Base-by-base conservation (phyloP, 441 rosid genomes). In the Metrosideros polymorpha region DNA sequence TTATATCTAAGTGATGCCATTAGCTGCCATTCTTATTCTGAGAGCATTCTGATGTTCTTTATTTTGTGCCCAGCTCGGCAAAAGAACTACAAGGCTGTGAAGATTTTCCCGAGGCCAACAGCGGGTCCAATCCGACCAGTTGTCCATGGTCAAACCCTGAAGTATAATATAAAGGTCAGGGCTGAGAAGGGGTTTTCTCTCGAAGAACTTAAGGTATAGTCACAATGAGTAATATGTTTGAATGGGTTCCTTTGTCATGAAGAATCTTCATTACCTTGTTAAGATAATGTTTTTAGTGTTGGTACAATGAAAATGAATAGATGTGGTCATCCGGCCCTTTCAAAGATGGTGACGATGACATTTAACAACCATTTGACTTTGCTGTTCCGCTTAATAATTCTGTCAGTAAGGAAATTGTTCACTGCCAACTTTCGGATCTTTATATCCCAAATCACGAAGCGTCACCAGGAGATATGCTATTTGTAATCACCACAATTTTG, bases 401-500 rank as follows among this genome's bases (percentile, higher is more conserved):
- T 29, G 71, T 61, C 71, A 29, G 39, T 32, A 14, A 61, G 1
- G 1, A 61, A 61, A 61, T 0, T 61, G 6, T 61, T 19, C 71
- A 14, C 24, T 0, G 1, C 12, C 0, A n/a, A 39, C 71, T 29
- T 61, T 61, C 0, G 5, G 71, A 61, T 59, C 15, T 13, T 59
- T 59, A 19, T 59, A 3, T 29, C 22, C 71, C 71, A 15, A 59
- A 30, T 15, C 17, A 61, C 18, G 15, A 57, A 12, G 66, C 0
- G n/a, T 57, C 66, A n/a, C n/a, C 32, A 57, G 66, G 66, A 57
- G 66, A 57, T n/a, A 12, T 12, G 32, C 35, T n/a, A 57, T 6
- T 13, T 57, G 0, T 1, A 57, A 7, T 61, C 39, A 0, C 39
- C 71, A 59, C 4, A 0, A 7, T 61, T 61, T 29, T 61, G 39